Evolutionary conservation across 2,329 filamentous ascomycete species (phyloP), one percentile per base, ranked within the genome.

Genomic region (Talaromyces verruculosus): DNA sequence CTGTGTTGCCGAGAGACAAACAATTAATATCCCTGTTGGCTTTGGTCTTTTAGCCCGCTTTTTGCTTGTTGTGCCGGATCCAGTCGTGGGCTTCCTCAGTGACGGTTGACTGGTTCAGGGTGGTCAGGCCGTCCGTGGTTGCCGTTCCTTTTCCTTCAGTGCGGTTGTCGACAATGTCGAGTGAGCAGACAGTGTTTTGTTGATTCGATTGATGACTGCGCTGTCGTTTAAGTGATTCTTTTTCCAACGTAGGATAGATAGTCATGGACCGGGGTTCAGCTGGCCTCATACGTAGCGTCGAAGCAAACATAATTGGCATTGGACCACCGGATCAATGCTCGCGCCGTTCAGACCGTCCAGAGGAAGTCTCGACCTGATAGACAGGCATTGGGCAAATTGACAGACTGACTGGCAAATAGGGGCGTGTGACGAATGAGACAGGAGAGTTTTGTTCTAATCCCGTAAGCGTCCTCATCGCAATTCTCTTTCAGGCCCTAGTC

Each of bases 21-120:
- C 15, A 55, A 55, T 55, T 57, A 57, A 57, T 37, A 57, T 37
- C 49, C 49, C 35, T 35, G 49, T 55, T 55, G 43, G 11, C 7
- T 30, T 60, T 51, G 25, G 33, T 28, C 51, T 25, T 49, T 47
- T 49, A 49, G 62, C 49, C 62, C 62, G 51, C 39, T 64, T 64
- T 64, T 60, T 60, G 37, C 53, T 28, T n/a, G 39, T 33, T 58
- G 30, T 49, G 25, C 25, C 61, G 51, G 49, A 45, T 63, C 61
- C 61, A 63, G 37, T 43, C 25, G n/a, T 33, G 57, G 35, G 11
- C 17, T 41, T 51, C 17, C 60, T 37, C 59, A 35, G 59, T 19
- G 37, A 49, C 33, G 1, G 30, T 53, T 8, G 25, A 17, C 19
- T 51, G 22, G 25, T 51, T 51, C 17, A 53, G 28, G 49, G 28